Base-by-base conservation (phyloP, 768 basidiomycete species). In the Paxillus ammoniavirescens region DNA sequence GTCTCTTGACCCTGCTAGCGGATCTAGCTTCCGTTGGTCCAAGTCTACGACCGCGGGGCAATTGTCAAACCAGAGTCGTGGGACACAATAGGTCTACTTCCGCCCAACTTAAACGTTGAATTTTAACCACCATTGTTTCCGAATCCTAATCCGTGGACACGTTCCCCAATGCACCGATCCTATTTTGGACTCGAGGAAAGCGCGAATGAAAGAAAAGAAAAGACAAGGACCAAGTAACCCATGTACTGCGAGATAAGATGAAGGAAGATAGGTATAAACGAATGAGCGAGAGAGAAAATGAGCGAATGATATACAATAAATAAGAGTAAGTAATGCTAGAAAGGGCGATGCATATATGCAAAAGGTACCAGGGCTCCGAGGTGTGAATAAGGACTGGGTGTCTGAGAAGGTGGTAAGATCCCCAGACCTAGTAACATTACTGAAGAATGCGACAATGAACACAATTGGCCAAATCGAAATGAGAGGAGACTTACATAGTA, bases 401-500 rank as follows among this genome's bases (percentile, higher is more conserved):
- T 30, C 23, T 15, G 5, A 0, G 42, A n/a, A 44, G 6, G 9
- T 18, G 21, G 9, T 26, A 30, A 26, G 21, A 36, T 53, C 36
- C 45, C 46, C 7, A 35, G 35, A 48, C 26, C 8, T 38, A 64
- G 56, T 66, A 62, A 65, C 56, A 66, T 63, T 65, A 14, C 33
- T 37, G 33, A 28, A 38, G 44, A n/a, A 47, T 21, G 49, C 37
- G 35, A 57, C 43, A 31, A 49, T 38, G 36, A 49, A 18, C 14
- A 28, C 23, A 21, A 15, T 17, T 23, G n/a, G 28, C 17, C 2
- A 37, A 7, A 17, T n/a, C 1, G 17, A 0, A 5, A n/a, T 2
- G 17, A 17, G 41, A 42, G 42, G 5, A 2, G 12, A 81, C 89
- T 74, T 50, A 91, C 89, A 72, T 93, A 94, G 73, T 93, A 94